These are phyloP conservation scores for Cyberlindnera mycetangii DNA, from an alignment of 805 yeast species.

Conservation along the genomic window DNA sequence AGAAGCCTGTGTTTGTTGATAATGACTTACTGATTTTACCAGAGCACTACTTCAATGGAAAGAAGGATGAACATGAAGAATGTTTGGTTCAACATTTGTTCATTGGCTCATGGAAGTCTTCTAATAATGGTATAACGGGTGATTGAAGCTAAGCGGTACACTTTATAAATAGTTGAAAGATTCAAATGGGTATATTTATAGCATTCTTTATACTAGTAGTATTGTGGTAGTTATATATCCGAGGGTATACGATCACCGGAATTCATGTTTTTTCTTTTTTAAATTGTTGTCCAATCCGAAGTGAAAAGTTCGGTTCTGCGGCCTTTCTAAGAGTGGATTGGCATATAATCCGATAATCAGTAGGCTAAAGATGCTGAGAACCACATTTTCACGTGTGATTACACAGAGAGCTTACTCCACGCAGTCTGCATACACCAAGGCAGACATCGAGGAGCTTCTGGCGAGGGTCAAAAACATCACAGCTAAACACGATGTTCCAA, in stretches of 20 bases:
- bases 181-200: background rate
- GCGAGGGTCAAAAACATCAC: constrained; percentile 12
- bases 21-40: constrained; percentile 22
- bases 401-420: constrained; percentile 7
- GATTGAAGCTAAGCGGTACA: too few relatives aligned
- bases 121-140: constrained; percentile 1
- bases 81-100: constrained; percentile 17
- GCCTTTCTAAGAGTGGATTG: too few relatives aligned
- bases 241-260: background rate
- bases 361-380: constrained; percentile 5
- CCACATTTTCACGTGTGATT: background rate
- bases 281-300: background rate
- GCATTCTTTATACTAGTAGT: too few relatives aligned
- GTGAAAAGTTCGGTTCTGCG: background rate
- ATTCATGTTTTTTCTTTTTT: too few relatives aligned
- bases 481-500: background rate
- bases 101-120: constrained; percentile 19
- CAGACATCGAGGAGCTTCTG: constrained; percentile 11
- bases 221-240: background rate
- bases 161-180: too few relatives aligned
- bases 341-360: too few relatives aligned
- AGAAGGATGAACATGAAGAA: constrained; percentile 6
- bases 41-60: constrained; percentile 18
- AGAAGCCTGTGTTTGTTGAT: constrained; percentile 17
- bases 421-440: constrained; percentile 1